Evolutionary conservation across 768 basidiomycete species (phyloP).

Genomic region (Tephrocybe sp.): DNA sequence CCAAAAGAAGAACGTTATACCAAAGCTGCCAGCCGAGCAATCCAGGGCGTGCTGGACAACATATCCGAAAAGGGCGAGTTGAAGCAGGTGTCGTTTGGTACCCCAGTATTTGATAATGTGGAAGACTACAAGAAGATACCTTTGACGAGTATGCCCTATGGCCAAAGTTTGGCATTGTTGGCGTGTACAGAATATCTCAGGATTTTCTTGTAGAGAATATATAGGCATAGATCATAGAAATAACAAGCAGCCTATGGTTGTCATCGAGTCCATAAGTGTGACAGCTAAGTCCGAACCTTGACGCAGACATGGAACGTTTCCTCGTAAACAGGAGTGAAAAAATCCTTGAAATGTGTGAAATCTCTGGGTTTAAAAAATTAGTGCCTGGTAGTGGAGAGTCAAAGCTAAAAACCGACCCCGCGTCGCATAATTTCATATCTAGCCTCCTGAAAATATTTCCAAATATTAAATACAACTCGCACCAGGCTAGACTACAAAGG

Average conservation of each 20-base stretch:
- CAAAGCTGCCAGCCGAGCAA: slow-evolving; percentile 35
- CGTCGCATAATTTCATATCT: slow-evolving; percentile 32
- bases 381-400: background rate
- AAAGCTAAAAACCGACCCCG: slow-evolving; percentile 26
- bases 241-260: too few relatives aligned
- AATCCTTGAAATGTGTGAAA: slow-evolving; percentile 30
- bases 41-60: slow-evolving; percentile 40
- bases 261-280: background rate
- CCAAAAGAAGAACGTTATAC: slow-evolving; percentile 38
- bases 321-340: slow-evolving; percentile 33
- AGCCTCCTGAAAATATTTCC: slow-evolving; percentile 39
- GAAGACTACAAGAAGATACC: slow-evolving; percentile 49
- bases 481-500: slow-evolving; percentile 37
- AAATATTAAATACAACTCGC: slow-evolving; percentile 39
- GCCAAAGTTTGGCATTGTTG: slow-evolving; percentile 49
- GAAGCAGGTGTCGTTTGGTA: slow-evolving; percentile 48
- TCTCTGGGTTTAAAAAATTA: slow-evolving; percentile 21
- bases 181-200: slow-evolving; percentile 48
- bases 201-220: slow-evolving; percentile 31
- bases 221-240: slow-evolving; percentile 4
- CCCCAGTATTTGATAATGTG: slow-evolving; percentile 46
- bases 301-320: slow-evolving; percentile 22
- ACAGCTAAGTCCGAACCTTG: slow-evolving; percentile 10
- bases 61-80: slow-evolving; percentile 47
- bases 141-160: slow-evolving; percentile 59